A percentile compares a stretch with the other conserved stretches of the same genome.
These are phyloP conservation scores for Glycine soja DNA, from an alignment of 306 rosid genomes.

Conservation along the genomic window DNA sequence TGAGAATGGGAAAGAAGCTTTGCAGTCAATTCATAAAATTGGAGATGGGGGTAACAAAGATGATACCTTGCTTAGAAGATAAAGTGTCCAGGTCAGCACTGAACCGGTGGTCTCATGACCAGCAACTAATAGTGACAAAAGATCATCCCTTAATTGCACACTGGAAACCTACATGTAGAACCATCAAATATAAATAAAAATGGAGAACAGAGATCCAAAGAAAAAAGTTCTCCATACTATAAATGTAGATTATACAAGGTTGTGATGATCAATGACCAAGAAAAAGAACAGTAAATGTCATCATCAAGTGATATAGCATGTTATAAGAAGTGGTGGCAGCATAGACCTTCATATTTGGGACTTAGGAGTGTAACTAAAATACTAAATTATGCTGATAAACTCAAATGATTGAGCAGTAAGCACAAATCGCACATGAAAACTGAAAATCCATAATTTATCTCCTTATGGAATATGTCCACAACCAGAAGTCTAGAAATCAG, in stretches of 20 bases:
- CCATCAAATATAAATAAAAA: conserved; percentile 41
- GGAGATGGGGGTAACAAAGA: neutral
- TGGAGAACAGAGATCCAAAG: conserved; percentile 19
- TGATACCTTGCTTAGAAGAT: conserved; percentile 95
- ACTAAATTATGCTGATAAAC: conserved; percentile 35
- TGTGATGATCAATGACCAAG: neutral
- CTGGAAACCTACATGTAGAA: conserved; percentile 71
- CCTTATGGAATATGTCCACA: neutral
- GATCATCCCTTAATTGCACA: conserved; percentile 89
- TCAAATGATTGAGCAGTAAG: conserved; percentile 4
- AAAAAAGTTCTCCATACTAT: neutral
- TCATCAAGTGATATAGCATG: conserved; percentile 15
- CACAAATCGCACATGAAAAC: neutral
- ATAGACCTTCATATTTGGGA: neutral
- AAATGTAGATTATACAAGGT: neutral
- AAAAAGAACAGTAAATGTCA: neutral
- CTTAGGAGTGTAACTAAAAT: conserved; percentile 13
- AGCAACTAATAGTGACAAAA: conserved; percentile 91
- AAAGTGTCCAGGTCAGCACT: conserved; percentile 92
- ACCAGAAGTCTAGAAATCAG: conserved; percentile 10
- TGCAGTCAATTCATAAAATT: conserved; percentile 33
- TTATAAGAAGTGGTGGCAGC: neutral
- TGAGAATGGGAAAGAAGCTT: conserved; percentile 20
- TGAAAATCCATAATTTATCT: conserved; percentile 10
- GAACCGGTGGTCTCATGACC: conserved; percentile 98